Evolutionary conservation across 805 yeast genomes (phyloP), one percentile per base, ranked within the genome.

Genomic region (Candida montana): DNA sequence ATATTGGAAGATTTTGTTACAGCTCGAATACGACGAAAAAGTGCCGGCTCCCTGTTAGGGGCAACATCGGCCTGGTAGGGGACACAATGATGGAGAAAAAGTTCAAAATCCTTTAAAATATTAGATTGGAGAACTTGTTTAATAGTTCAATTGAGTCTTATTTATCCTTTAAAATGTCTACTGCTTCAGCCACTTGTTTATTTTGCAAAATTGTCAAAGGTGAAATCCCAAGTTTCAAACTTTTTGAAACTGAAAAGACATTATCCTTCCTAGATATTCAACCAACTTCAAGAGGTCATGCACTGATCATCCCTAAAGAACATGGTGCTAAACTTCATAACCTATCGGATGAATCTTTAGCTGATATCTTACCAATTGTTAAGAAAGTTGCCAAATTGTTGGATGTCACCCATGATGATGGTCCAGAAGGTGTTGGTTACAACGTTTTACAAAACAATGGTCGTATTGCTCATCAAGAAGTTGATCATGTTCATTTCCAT

Each of bases 401-500:
- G 47, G 82, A 75, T 4, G 71, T 82, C 49, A 83, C 77, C 49
- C 66, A 68, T 36, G 83, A 81, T 35, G 83, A 81, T 45, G 77
- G 84, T 30, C 73, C 77, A 13, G 74, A 72, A 10, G 87, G 88
- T 16, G 71, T 65, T 37, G 95, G 95, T 34, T 91, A 91, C 73
- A 91, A 91, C 59, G 61, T 91, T 17, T 69, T 91, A 51, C 98
- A 90, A 64, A 93, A 91, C 72, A 93, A 91, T 54, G 98, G 98
- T 37, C 68, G 86, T 59, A 81, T 90, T 57, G 99, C 98, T 11
- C 98, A 93, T 60, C 99, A 91, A 68, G 83, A 75, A 42, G 98
- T 93, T 43, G 93, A 85, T 52, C 99, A 91, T 61, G 97, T 93
- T 44, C 99, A 91, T 63, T 85, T 93, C 75, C 99, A 91, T 63